Percentiles rank a stretch among this genome's conserved stretches.
These are phyloP conservation scores for Juncus inflexus DNA, from an alignment of 176 grass and related monocot species.

Conservation along the genomic window DNA sequence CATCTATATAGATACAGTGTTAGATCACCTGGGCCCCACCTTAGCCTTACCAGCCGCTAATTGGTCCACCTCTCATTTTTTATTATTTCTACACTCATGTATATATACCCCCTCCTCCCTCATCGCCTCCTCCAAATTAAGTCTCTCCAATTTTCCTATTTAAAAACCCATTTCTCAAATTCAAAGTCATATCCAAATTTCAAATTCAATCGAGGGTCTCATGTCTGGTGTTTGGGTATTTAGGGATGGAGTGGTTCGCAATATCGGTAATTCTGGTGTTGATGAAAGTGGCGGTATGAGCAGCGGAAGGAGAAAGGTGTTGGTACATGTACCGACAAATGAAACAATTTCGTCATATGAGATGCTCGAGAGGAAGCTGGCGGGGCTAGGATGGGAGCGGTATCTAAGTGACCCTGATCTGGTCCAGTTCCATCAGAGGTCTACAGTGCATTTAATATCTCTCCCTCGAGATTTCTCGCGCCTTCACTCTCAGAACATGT, in stretches of 20 bases:
- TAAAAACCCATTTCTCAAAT: neutral
- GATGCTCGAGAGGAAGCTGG: slow-evolving; percentile 48
- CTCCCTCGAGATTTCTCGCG: slow-evolving; percentile 60
- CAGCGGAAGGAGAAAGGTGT: slow-evolving; percentile 35
- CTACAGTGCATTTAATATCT: slow-evolving; percentile 74
- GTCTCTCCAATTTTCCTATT: slow-evolving; percentile 4
- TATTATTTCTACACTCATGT: slow-evolving; percentile 25
- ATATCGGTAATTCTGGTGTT: slow-evolving; percentile 36
- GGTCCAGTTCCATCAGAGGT: slow-evolving; percentile 73
- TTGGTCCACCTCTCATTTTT: slow-evolving; percentile 1
- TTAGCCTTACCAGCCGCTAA: slow-evolving; percentile 40
- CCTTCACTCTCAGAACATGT: slow-evolving; percentile 76
- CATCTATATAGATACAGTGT: slow-evolving; percentile 19
- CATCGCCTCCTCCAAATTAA: neutral
- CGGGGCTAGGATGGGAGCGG: slow-evolving; percentile 61
- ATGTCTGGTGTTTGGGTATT: slow-evolving; percentile 89
- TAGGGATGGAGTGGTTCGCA: slow-evolving; percentile 56
- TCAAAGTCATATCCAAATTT: slow-evolving; percentile 2
- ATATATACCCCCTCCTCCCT: slow-evolving; percentile 29
- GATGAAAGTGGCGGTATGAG: neutral
- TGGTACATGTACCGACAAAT: slow-evolving; percentile 64
- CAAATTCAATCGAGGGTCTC: neutral
- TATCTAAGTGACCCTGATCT: slow-evolving; percentile 64
- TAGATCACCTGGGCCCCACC: slow-evolving; percentile 33
- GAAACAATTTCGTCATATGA: slow-evolving; percentile 67